Percentiles rank a stretch among this genome's conserved stretches.
Evolutionary conservation across 768 basidiomycete species (phyloP).

Genomic region (Boletellus emodensis): DNA sequence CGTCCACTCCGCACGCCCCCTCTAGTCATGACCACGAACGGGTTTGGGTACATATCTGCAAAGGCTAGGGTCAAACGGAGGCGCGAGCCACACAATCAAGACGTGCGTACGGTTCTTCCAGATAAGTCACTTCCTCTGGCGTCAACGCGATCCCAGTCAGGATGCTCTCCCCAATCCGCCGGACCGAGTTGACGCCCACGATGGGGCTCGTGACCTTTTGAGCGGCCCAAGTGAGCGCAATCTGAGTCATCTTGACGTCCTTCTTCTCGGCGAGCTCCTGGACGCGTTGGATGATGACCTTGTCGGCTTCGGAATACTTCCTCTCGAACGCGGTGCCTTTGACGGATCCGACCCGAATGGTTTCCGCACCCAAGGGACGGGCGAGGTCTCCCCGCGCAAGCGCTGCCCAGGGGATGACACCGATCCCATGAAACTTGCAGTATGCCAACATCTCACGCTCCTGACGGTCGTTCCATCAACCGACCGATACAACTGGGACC

Average conservation of each 20-base stretch:
- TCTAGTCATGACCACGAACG: conserved; percentile 16
- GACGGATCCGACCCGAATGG: conserved; percentile 13
- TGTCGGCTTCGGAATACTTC: conserved; percentile 26
- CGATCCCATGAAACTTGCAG: conserved; percentile 48
- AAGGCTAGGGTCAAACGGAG: neutral
- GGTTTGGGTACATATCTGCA: conserved; percentile 17
- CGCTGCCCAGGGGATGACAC: conserved; percentile 50
- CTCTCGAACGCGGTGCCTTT: conserved; percentile 25
- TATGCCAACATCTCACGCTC: conserved; percentile 45
- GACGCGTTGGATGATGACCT: conserved; percentile 38
- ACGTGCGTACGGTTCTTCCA: conserved; percentile 27
- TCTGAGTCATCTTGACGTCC: conserved; percentile 36
- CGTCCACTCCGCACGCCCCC: neutral
- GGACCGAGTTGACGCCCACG: conserved; percentile 36
- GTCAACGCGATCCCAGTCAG: conserved; percentile 22
- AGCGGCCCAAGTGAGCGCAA: conserved; percentile 41
- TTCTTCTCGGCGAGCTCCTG: conserved; percentile 35
- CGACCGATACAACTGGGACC: neutral
- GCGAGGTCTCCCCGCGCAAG: conserved; percentile 39
- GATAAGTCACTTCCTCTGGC: conserved; percentile 27
- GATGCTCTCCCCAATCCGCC: conserved; percentile 29
- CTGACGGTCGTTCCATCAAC: conserved; percentile 15
- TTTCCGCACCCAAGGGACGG: conserved; percentile 31
- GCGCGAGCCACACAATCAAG: neutral
- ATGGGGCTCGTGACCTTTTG: conserved; percentile 44